phyloP scores from a whole-genome alignment of 2,329 filamentous ascomycete species.

The Chaetomium sp. region DNA sequence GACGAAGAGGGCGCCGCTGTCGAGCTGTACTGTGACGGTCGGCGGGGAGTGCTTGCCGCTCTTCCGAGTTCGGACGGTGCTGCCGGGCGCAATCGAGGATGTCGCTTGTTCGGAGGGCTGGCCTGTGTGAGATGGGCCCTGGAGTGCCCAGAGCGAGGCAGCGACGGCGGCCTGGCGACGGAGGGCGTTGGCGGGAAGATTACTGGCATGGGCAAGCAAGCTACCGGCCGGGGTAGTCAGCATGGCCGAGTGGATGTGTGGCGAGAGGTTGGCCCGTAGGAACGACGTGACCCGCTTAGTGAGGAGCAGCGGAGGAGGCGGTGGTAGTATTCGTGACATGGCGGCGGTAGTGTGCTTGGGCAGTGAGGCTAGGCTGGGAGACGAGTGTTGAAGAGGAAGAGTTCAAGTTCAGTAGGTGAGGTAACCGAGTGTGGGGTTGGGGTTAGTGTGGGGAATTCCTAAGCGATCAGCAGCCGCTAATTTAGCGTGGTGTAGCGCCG shows the following conservation, averaged over 20 bases:
- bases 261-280: slow-evolving; percentile 59
- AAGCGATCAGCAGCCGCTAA: neutral
- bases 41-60: slow-evolving; percentile 23
- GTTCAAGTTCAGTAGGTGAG: neutral
- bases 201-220: slow-evolving; percentile 63
- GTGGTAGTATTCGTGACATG: slow-evolving; percentile 36
- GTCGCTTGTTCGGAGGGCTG: slow-evolving; percentile 11
- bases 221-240: slow-evolving; percentile 63
- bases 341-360: neutral
- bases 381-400: neutral
- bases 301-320: slow-evolving; percentile 62
- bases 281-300: slow-evolving; percentile 66
- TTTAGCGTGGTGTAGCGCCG: neutral
- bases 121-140: slow-evolving; percentile 46
- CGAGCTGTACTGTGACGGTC: slow-evolving; percentile 60
- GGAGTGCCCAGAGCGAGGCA: slow-evolving; percentile 62
- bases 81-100: slow-evolving; percentile 6
- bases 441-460: neutral
- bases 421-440: neutral
- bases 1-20: slow-evolving; percentile 58
- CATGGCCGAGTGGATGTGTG: slow-evolving; percentile 60
- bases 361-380: neutral
- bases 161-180: slow-evolving; percentile 67
- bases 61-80: slow-evolving; percentile 22
- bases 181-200: slow-evolving; percentile 57